Percentiles rank a stretch among this genome's conserved stretches.
phyloP scores from a whole-genome alignment of 495 filamentous ascomycete species.

The Xylaria scruposa region DNA sequence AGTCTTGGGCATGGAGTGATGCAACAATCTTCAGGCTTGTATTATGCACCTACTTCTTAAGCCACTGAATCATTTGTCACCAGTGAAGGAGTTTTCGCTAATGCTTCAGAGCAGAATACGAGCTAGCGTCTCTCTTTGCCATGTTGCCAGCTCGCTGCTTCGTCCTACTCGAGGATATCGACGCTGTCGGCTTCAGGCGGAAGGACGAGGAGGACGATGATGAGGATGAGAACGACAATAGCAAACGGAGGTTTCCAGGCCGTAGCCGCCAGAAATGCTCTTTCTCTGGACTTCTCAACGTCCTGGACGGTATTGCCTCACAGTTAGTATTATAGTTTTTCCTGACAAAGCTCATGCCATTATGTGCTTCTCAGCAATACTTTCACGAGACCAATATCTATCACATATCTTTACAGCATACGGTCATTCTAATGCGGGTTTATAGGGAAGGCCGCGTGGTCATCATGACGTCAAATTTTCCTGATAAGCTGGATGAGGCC shows the following conservation, averaged over 20 bases:
- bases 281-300: constrained; percentile 66
- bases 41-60: background rate
- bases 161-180: constrained; percentile 66
- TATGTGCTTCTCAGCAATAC: background rate
- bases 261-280: constrained; percentile 35
- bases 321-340: constrained; percentile 28
- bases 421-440: background rate
- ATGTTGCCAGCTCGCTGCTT: constrained; percentile 61
- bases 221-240: background rate
- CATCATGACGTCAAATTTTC: constrained; percentile 71
- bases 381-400: background rate
- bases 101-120: constrained; percentile 53
- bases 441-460: constrained; percentile 62
- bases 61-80: background rate
- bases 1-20: background rate
- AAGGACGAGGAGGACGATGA: constrained; percentile 21
- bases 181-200: constrained; percentile 45
- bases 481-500: constrained; percentile 63
- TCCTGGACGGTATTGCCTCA: constrained; percentile 66
- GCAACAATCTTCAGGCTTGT: background rate
- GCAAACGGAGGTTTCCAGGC: background rate
- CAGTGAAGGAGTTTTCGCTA: background rate
- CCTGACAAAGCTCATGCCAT: no score
- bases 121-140: constrained; percentile 64
- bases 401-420: background rate